Base-by-base conservation (phyloP, 352 stramenopile species). In the Pythium periplocum region DNA sequence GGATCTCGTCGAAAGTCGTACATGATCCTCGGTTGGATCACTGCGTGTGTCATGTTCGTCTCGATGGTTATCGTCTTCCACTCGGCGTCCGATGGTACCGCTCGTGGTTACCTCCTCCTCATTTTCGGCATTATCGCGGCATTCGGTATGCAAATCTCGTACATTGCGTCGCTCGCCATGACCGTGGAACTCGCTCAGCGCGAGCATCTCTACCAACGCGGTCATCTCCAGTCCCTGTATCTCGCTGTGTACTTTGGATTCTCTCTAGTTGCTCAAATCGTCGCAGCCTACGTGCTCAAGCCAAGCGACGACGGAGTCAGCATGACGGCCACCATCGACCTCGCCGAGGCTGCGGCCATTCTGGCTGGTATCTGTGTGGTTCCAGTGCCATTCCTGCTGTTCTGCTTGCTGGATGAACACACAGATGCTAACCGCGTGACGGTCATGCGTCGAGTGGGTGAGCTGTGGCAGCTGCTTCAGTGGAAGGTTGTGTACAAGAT, bases 1-100 rank as follows among this genome's bases (percentile, higher is more conserved):
- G 83, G 87, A 7, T 87, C 79, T 38, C 83, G 81, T 12, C 69
- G 87, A 11, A 96, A 95, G 55, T 72, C 85, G 2, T 96, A 96
- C 67, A 89, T 96, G 55, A 64, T 84, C 2, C 48, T 92, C n/a
- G 87, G 87, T 6, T 90, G 75, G 74, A 45, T 26, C 17, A 26
- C 17, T 26, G 17, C 17, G 17, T 26, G 17, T 26, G 17, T 26
- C 17, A 26, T 26, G 17, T 26, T 26, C 17, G 17, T 26, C 17
- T 26, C 17, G 17, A 26, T 26, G 17, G 17, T 26, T 26, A 26
- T 26, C 17, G 17, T 26, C 17, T 26, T 26, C 17, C 17, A 26
- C 17, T 26, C 17, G 17, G 17, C 17, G 17, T 36, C 49, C 2
- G 57, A 44, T 1, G 45, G 52, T 2, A 57, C 45, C 6, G 52